phyloP scores from a whole-genome alignment of 345 rosid genomes.

The Orychophragmus violaceus region DNA sequence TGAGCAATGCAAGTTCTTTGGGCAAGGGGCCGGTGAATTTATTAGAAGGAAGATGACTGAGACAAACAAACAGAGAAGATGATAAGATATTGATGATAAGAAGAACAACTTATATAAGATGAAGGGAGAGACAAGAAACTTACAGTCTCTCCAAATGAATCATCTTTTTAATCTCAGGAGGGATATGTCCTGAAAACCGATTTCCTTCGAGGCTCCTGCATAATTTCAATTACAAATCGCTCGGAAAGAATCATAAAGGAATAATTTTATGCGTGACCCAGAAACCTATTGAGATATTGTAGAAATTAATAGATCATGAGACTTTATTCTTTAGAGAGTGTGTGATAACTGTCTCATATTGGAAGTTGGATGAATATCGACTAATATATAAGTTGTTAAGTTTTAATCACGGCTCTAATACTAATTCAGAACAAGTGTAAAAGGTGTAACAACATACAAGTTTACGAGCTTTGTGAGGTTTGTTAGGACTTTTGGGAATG shows the following conservation, averaged over 20 bases:
- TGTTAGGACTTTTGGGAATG: conserved; percentile 70
- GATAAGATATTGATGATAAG: background rate
- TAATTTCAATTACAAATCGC: background rate
- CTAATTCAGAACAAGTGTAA: conserved; percentile 4
- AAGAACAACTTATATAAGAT: background rate
- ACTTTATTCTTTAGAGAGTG: too few relatives aligned
- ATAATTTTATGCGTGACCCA: background rate
- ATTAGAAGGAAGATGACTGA: conserved; percentile 63
- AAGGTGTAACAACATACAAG: conserved; percentile 46
- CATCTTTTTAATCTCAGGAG: conserved; percentile 59
- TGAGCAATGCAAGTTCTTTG: conserved; percentile 41
- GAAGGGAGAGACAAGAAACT: conserved; percentile 6
- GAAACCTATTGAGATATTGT: too few relatives aligned
- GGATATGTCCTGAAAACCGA: conserved; percentile 61
- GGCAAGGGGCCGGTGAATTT: conserved; percentile 67
- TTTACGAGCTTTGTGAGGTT: conserved; percentile 53
- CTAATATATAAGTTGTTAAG: too few relatives aligned
- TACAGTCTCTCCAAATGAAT: conserved; percentile 64
- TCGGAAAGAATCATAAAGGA: background rate
- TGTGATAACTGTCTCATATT: too few relatives aligned
- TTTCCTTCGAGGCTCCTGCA: conserved; percentile 86
- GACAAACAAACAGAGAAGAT: conserved; percentile 11
- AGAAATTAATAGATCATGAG: too few relatives aligned
- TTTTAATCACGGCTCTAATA: background rate
- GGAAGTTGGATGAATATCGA: too few relatives aligned